Base-by-base conservation (phyloP, 2,329 filamentous ascomycete species). In the Verticillium tricorpus region DNA sequence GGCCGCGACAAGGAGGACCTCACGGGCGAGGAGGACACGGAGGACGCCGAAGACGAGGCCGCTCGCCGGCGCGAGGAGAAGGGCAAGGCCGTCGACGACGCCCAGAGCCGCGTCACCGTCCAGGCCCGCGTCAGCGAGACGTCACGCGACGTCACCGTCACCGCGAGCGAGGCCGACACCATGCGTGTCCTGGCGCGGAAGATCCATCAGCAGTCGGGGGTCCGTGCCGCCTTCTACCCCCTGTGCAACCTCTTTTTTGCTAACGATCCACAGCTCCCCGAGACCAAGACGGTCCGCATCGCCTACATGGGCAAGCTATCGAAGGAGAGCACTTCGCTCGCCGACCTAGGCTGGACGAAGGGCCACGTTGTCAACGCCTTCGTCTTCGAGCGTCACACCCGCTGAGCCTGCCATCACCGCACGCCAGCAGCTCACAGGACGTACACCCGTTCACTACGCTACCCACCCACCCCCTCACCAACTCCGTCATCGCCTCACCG, bases 251-350 rank as follows among this genome's bases (percentile, higher is more conserved):
- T 32, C 17, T 2, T 22, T 4, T 4, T 37, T 12, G 15, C 57
- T 60, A 15, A 56, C 59, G 12, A 7, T 32, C 60, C 9, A 17
- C 67, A 90, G 89, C 77, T 93, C 35, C 74, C 82, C 2, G 71
- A 79, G 8, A 78, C 78, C 55, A 86, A 85, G 64, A 84, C 81
- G 57, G 79, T 97, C 58, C 86, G 86, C 60, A 84, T 97, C 63
- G 88, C 87, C 22, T 96, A 96, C 73, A 83, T 95, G 74, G 93
- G 93, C 67, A 92, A 88, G 71, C 85, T 93, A 58, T 82, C 97
- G 56, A 87, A 88, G 66, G 91, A 94, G 66, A 81, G 82, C 60
- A 72, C 84, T 22, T 82, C 88, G 1, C 78, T 97, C 19, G 74
- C 80, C 55, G 82, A 83, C 3, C 89, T 95, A 68, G 90, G 89